phyloP scores from a whole-genome alignment of 176 grass and related monocot genomes.

The Lolium multiflorum region DNA sequence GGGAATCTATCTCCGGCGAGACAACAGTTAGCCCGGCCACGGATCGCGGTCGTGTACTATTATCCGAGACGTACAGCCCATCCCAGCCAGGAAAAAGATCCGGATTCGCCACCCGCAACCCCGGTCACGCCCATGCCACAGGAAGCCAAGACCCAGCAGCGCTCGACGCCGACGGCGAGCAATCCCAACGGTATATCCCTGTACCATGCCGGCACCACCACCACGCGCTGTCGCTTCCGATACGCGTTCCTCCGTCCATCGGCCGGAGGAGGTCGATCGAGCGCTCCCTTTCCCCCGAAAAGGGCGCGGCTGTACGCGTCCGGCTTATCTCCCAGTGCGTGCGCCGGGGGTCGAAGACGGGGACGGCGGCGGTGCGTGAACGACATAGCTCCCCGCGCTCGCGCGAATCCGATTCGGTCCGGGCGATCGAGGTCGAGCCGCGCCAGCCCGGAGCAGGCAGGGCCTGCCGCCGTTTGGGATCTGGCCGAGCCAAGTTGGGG shows the following conservation, averaged over 20 bases:
- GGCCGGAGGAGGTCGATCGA: neutral
- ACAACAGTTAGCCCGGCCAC: neutral
- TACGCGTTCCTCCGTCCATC: neutral
- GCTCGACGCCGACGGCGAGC: neutral
- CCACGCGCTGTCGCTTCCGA: neutral
- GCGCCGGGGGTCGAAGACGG: neutral
- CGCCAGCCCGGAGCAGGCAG: neutral
- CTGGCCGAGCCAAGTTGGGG: neutral
- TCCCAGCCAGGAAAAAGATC: slow-evolving; percentile 36
- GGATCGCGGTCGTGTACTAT: neutral
- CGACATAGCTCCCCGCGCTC: neutral
- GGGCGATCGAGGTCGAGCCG: neutral
- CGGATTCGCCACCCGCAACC: slow-evolving; percentile 27
- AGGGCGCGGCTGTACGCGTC: neutral
- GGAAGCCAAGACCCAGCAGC: neutral
- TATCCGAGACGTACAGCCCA: neutral
- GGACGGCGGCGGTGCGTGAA: slow-evolving; percentile 19
- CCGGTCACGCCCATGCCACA: neutral
- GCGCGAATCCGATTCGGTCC: slow-evolving; percentile 30
- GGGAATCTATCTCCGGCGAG: neutral
- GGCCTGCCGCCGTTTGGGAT: neutral
- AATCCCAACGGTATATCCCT: slow-evolving; percentile 14
- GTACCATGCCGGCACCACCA: no score
- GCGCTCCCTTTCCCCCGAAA: neutral
- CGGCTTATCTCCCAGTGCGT: neutral